Evolutionary conservation across 2,329 filamentous ascomycete genomes (phyloP).

Genomic region (Aspergillus ibericus): DNA sequence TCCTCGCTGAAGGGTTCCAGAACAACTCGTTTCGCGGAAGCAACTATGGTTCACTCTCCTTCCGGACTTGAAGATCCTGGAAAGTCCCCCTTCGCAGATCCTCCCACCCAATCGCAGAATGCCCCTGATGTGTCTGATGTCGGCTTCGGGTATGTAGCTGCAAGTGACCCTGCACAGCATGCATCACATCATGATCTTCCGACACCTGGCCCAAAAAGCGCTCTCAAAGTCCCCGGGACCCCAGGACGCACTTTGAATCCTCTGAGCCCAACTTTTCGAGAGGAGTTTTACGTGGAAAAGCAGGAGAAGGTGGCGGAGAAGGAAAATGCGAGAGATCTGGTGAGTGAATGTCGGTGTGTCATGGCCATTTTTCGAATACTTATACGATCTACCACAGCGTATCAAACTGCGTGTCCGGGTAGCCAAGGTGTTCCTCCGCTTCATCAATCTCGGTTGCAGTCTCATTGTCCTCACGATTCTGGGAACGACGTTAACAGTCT

Average conservation of each 20-base stretch:
- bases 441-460: constrained; percentile 95
- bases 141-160: constrained; percentile 84
- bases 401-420: constrained; percentile 87
- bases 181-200: constrained; percentile 62
- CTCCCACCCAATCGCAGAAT: constrained; percentile 50
- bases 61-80: constrained; percentile 50
- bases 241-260: constrained; percentile 74
- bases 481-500: constrained; percentile 83
- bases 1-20: constrained; percentile 53
- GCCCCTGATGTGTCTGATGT: constrained; percentile 70
- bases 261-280: constrained; percentile 84
- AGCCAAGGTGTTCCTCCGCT: constrained; percentile 91
- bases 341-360: constrained; percentile 52
- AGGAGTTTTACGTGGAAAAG: constrained; percentile 86
- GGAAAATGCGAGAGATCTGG: constrained; percentile 82
- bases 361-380: constrained; percentile 33
- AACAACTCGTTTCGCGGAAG: constrained; percentile 64
- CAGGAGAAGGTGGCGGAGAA: constrained; percentile 78
- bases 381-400: constrained; percentile 61
- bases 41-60: constrained; percentile 63
- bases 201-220: constrained; percentile 81
- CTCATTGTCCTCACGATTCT: constrained; percentile 92
- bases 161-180: constrained; percentile 53
- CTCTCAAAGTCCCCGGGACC: constrained; percentile 82
- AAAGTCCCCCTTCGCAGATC: constrained; percentile 54